Base-by-base conservation (phyloP, 352 stramenopile species). In the Phytopythium cucurbitacearum region DNA sequence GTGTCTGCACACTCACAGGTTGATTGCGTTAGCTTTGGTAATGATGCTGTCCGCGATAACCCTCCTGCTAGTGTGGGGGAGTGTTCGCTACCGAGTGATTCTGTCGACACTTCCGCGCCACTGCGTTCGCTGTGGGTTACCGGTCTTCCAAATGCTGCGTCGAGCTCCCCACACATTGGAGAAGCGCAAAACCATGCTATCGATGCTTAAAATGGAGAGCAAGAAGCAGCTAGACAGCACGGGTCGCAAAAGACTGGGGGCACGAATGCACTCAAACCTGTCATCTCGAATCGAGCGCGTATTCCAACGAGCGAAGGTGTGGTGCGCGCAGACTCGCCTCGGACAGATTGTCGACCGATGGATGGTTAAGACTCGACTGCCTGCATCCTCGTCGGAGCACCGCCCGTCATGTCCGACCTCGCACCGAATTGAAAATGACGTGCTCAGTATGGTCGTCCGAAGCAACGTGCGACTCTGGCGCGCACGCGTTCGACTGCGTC, bases 381-480 rank as follows among this genome's bases (percentile, higher is more conserved):
- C 74, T 1, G 72, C 75, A 6, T 85, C 74, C 8, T 60, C 68
- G 15, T 81, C 74, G 1, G 58, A 55, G 13, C 74, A 88, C 16
- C 45, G 67, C 2, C 66, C 67, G 0, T 53, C 48, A 35, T 90
- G 80, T 53, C 77, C 77, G 8, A 90, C 77, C 0, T 69, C 68
- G 3, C 75, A 86, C 42, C 56, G 59, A 3, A 79, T 90, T 40
- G 62, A 59, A 32, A 70, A 68, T 8, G 67, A 82, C 10, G 75
- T 91, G 1, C 57, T 76, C 6, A 53, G 59, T 4, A 88, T 89
- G 74, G 72, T 89, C 32, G 64, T 91, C 5, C 62, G 76, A 12
- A 91, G 77, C 57, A 91, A 91, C 51, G 41, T 91, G 32, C 73
- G 77, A 1, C 59, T 91, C 3, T 91, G 77, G 77, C 66, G 74